Evolutionary conservation across 2,329 filamentous ascomycete species (phyloP).

Genomic region (Aspergillus sp.): DNA sequence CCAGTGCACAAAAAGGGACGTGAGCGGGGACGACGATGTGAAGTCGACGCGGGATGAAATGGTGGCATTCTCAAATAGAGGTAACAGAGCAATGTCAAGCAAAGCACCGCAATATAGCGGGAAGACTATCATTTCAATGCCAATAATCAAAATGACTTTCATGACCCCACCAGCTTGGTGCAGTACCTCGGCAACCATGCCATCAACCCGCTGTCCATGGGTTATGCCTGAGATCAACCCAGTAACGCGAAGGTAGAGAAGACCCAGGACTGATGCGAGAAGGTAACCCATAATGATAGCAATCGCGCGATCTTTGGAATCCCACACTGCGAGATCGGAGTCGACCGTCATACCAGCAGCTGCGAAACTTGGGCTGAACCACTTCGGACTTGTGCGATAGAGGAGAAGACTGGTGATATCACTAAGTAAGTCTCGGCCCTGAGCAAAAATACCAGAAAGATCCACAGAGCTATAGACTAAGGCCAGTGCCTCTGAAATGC

Average conservation of each 20-base stretch:
- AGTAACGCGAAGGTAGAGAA: conserved; percentile 74
- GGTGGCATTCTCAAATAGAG: conserved; percentile 80
- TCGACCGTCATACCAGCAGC: conserved; percentile 42
- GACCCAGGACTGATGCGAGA: conserved; percentile 69
- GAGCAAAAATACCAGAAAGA: conserved; percentile 13
- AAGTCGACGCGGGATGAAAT: conserved; percentile 75
- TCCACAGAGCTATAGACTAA: conserved; percentile 17
- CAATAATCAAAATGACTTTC: conserved; percentile 97
- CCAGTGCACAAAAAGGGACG: conserved; percentile 96
- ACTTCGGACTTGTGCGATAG: conserved; percentile 25
- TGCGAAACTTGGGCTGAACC: conserved; percentile 23
- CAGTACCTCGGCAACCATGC: conserved; percentile 71
- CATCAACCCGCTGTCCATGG: conserved; percentile 62
- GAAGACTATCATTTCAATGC: conserved; percentile 98
- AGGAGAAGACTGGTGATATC: conserved; percentile 19
- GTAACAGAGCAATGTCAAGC: conserved; percentile 82
- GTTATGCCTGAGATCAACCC: conserved; percentile 62
- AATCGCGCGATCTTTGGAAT: conserved; percentile 63
- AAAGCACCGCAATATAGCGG: conserved; percentile 92
- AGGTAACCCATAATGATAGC: conserved; percentile 80
- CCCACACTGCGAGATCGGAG: conserved; percentile 65
- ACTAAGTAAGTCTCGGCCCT: conserved; percentile 19
- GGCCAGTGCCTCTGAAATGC: conserved; percentile 20
- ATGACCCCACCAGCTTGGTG: conserved; percentile 94
- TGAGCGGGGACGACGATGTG: conserved; percentile 74